Base-by-base conservation (phyloP, 495 filamentous ascomycete species). In the Penicillium salamii region DNA sequence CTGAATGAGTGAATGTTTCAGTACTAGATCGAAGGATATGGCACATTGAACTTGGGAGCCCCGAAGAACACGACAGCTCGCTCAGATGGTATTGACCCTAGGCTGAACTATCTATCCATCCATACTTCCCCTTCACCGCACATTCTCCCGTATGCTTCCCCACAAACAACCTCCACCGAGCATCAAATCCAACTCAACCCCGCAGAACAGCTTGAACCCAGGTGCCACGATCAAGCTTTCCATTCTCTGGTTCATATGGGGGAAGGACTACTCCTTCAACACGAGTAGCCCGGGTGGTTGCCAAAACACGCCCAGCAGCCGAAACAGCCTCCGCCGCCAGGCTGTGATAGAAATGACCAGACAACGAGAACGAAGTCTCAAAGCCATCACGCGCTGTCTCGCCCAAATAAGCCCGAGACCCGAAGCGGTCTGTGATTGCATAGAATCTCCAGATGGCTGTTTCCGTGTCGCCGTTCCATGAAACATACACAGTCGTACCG, bases 401-500 rank as follows among this genome's bases (percentile, higher is more conserved):
- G 12, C 70, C 72, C 40, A 74, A 42, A 47, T 57, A 71, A 9
- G 59, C 47, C 19, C 66, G 59, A 2, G 65, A 68, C 7, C 65
- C 67, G 46, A 57, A 65, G 7, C 55, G 54, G 46, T 67, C 70
- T 0, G 59, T 57, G 6, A 70, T 52, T 1, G 58, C 54, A 52
- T 66, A 73, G 56, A 74, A 74, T 9, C 62, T 45, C 71, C 70
- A 75, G 15, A 49, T 28, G 23, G 50, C 52, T 1, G 66, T 72
- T 50, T 73, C 66, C 5, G 70, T 74, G 36, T 70, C 70, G 3
- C 71, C 71, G 35, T 75, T 74, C 70, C 70, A 73, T 3, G 67
- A 71, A 9, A 75, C 69, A 55, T 69, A 75, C 1, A 70, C 46
- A 2, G 50, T 54, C 0, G 64, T 72, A 4, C 58, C 62, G 3